These are phyloP conservation scores for Neurospora sp. DNA, from an alignment of 495 filamentous ascomycete genomes.

Conservation along the genomic window DNA sequence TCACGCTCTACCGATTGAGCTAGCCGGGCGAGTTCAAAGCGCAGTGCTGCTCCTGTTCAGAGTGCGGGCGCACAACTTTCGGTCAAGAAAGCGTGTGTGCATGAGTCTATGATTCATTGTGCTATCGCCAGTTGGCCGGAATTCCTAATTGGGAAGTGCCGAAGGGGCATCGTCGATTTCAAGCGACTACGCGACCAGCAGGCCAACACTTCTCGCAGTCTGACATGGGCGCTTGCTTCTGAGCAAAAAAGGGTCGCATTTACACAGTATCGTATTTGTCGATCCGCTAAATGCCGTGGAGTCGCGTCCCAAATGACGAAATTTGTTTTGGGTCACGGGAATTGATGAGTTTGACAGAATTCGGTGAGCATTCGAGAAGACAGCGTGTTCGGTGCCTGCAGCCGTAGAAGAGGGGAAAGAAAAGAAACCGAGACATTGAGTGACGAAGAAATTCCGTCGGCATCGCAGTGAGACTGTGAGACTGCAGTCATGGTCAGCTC, in stretches of 20 bases:
- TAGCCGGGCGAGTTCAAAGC: constrained; percentile 29
- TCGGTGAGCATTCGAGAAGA: background rate
- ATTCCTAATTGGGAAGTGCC: background rate
- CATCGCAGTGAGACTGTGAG: background rate
- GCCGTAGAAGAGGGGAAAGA: background rate
- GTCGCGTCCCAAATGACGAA: background rate
- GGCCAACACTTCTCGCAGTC: background rate
- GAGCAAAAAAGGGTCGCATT: background rate
- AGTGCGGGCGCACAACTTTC: background rate
- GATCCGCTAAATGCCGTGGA: background rate
- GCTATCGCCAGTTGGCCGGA: background rate
- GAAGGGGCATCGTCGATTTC: background rate
- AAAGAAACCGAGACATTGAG: background rate
- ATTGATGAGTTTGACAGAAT: background rate
- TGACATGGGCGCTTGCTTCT: background rate
- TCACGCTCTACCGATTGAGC: constrained; percentile 68
- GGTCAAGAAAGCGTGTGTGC: background rate
- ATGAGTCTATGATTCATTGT: background rate
- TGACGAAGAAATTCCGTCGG: background rate
- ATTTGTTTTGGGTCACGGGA: background rate
- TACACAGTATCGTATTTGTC: background rate
- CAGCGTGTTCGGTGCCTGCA: background rate
- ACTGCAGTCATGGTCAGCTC: background rate
- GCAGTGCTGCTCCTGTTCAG: background rate
- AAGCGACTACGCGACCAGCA: background rate